Conservation (phyloP, 2,329 filamentous ascomycete species). For the Ceratocystis diversiconidia region DNA sequence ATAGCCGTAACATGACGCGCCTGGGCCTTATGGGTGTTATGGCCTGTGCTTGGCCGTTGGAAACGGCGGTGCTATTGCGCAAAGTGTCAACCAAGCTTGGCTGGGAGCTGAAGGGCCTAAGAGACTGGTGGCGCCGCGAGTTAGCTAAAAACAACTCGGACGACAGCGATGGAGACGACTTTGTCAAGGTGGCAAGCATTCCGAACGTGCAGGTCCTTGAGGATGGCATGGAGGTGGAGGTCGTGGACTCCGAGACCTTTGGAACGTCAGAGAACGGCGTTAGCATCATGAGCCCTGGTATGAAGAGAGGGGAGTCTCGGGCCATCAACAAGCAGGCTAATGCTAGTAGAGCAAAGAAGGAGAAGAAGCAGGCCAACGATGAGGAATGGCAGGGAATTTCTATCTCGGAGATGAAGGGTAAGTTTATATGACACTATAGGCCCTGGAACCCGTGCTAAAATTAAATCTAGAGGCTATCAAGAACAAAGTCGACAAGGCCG, state of each 20-base stretch:
- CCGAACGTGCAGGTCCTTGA: slow-evolving; percentile 10
- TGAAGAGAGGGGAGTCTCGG: slow-evolving; percentile 11
- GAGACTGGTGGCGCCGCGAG: slow-evolving; percentile 14
- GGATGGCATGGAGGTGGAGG: slow-evolving; percentile 15
- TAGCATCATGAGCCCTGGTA: not conserved
- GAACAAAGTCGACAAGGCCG: slow-evolving; percentile 3
- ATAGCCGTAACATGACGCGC: slow-evolving; percentile 9
- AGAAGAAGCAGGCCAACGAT: not conserved
- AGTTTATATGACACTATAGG: not conserved
- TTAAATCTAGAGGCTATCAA: slow-evolving; percentile 9
- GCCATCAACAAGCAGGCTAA: slow-evolving; percentile 14
- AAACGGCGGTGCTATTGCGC: slow-evolving; percentile 10
- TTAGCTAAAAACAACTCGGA: slow-evolving; percentile 11
- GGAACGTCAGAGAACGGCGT: slow-evolving; percentile 15
- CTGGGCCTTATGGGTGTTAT: slow-evolving; percentile 10
- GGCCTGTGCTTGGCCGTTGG: slow-evolving; percentile 15
- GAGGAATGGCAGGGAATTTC: slow-evolving; percentile 12
- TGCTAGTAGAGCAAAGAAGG: not conserved
- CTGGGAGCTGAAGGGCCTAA: slow-evolving; percentile 12
- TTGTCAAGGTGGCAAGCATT: slow-evolving; percentile 3
- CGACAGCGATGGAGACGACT: slow-evolving; percentile 4
- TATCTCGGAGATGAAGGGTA: slow-evolving; percentile 15
- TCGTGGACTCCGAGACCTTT: slow-evolving; percentile 13
- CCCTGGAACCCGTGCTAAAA: not conserved
- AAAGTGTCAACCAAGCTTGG: slow-evolving; percentile 15